phyloP scores from a whole-genome alignment of 2,329 filamentous ascomycete species.

The Alternaria alternata region DNA sequence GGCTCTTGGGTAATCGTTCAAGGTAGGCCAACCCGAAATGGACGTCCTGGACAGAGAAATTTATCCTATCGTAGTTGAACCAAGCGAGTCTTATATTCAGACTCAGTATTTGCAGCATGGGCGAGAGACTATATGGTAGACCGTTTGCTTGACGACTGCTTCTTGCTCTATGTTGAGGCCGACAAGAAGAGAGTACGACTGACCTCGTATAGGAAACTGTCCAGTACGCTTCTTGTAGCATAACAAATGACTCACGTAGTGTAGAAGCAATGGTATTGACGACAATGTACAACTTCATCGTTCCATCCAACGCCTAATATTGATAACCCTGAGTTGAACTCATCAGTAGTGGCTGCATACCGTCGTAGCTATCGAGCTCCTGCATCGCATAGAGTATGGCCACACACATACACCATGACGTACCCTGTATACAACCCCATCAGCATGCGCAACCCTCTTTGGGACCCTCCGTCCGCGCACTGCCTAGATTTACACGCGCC shows the following conservation, averaged over 20 bases:
- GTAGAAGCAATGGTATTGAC: not conserved
- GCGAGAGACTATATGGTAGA: not conserved
- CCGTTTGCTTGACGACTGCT: not conserved
- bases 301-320: conserved; percentile 11
- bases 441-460: conserved; percentile 94
- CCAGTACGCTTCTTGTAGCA: not conserved
- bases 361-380: not conserved
- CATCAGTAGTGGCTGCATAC: not conserved
- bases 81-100: not conserved
- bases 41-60: not conserved
- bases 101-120: not conserved
- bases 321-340: not conserved
- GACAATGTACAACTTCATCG: not conserved
- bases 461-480: conserved; percentile 72
- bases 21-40: not conserved
- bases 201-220: not conserved
- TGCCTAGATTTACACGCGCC: conserved; percentile 81
- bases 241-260: not conserved
- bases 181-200: not conserved
- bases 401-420: not conserved
- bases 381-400: not conserved
- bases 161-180: not conserved
- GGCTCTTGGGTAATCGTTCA: not conserved
- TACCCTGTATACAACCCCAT: conserved; percentile 6
- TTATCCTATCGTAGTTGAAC: not conserved